Evolutionary conservation across 768 basidiomycete genomes (phyloP).

Genomic region (Tremella fuciformis): DNA sequence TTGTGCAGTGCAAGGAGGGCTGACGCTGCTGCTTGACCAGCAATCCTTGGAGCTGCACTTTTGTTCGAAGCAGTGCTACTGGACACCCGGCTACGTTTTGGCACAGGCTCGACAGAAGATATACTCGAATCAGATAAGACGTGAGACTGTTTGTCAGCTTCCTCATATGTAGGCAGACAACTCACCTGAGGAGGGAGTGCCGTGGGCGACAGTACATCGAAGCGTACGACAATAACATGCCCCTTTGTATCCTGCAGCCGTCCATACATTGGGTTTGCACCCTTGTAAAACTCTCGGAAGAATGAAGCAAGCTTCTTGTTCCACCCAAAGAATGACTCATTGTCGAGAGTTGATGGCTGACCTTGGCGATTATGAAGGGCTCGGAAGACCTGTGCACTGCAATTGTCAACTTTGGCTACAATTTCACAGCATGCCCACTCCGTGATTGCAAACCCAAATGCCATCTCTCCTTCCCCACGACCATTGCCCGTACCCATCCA

Average conservation of each 20-base stretch:
- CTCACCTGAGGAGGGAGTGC: not conserved
- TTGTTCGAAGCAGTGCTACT: no score
- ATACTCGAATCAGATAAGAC: not conserved
- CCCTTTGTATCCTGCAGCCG: not conserved
- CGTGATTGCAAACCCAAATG: not conserved
- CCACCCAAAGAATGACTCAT: conserved; percentile 1
- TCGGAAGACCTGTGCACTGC: not conserved
- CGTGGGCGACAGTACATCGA: not conserved
- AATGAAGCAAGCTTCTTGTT: not conserved
- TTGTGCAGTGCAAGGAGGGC: no score
- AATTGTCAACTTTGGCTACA: not conserved
- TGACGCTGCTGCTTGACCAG: not conserved
- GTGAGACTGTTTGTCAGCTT: not conserved
- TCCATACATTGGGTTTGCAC: not conserved
- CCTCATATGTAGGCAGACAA: not conserved
- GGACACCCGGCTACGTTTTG: not conserved
- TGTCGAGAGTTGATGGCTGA: not conserved
- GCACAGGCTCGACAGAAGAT: not conserved
- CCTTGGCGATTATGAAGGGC: not conserved
- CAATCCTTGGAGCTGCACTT: no score
- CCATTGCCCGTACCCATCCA: no score
- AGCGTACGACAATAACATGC: not conserved
- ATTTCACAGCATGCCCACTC: not conserved
- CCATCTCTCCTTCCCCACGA: not conserved
- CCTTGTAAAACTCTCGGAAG: not conserved